These are phyloP conservation scores for Pelargonium nanum DNA, from an alignment of 345 rosid species.

Conservation along the genomic window DNA sequence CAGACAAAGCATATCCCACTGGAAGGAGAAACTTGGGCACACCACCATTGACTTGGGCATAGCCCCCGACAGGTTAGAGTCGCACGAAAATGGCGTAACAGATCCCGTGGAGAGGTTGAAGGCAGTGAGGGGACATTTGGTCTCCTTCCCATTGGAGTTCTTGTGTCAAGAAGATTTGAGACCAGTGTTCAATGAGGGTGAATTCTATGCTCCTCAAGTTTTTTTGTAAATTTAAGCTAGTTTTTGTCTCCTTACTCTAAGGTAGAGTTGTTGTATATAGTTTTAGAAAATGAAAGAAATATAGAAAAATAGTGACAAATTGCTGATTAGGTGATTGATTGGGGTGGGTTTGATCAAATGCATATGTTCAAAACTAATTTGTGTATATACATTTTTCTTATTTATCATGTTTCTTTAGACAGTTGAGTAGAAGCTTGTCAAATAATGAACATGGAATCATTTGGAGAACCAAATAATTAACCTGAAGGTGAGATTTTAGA, in stretches of 20 bases:
- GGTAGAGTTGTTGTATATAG: neutral
- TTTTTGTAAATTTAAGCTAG: conserved; percentile 27
- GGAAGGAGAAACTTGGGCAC: conserved; percentile 61
- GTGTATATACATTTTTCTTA: too few species aligned
- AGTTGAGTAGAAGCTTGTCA: too few species aligned
- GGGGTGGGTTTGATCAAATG: neutral
- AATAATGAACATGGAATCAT: too few species aligned
- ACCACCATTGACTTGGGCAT: conserved; percentile 77
- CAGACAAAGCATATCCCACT: conserved; percentile 43
- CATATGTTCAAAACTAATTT: neutral
- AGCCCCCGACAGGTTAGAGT: conserved; percentile 49
- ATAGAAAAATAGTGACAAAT: too few species aligned
- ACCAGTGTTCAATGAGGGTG: conserved; percentile 67
- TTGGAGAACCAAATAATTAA: too few species aligned
- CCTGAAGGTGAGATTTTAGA: too few species aligned
- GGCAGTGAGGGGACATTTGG: conserved; percentile 56
- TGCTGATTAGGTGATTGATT: too few species aligned
- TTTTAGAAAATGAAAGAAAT: too few species aligned
- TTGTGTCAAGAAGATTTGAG: conserved; percentile 72
- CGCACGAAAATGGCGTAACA: conserved; percentile 13
- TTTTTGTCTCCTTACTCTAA: neutral
- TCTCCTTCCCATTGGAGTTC: conserved; percentile 74
- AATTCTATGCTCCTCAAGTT: conserved; percentile 81
- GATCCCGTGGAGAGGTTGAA: conserved; percentile 48
- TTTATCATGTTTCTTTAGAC: too few species aligned